Evolutionary conservation across 1,139 yeast species (phyloP).

Genomic region (Zhuliangozyma parablackwelliae): DNA sequence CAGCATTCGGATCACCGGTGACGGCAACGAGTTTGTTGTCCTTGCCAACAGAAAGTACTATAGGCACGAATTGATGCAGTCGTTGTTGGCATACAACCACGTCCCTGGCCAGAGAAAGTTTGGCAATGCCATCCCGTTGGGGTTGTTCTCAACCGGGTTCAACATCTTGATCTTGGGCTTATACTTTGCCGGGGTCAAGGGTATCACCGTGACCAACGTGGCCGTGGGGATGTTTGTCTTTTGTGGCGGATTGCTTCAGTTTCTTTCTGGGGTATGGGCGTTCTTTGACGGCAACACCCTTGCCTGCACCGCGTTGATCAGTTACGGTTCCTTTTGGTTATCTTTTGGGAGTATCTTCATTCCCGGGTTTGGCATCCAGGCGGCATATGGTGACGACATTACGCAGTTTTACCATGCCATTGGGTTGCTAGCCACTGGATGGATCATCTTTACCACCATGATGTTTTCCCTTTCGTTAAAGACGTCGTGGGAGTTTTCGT

Average conservation of each 20-base stretch:
- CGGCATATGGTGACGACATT: constrained; percentile 43
- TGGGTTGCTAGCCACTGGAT: constrained; percentile 57
- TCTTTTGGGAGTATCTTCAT: constrained; percentile 56
- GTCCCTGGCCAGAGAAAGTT: constrained; percentile 12
- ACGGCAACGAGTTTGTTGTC: constrained; percentile 4
- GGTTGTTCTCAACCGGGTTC: constrained; percentile 36
- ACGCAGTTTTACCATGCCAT: constrained; percentile 46
- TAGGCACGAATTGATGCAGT: constrained; percentile 29
- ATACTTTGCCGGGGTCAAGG: constrained; percentile 35
- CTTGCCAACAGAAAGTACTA: constrained; percentile 19
- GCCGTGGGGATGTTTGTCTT: constrained; percentile 42
- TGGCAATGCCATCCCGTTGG: constrained; percentile 62
- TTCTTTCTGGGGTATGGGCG: constrained; percentile 65
- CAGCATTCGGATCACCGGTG: constrained; percentile 1
- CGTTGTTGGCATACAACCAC: constrained; percentile 24
- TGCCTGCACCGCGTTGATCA: constrained; percentile 58
- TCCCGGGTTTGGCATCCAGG: constrained; percentile 50
- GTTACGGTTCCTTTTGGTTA: constrained; percentile 75
- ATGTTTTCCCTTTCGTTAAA: constrained; percentile 56
- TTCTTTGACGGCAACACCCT: constrained; percentile 60
- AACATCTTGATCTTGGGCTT: constrained; percentile 43
- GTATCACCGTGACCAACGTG: constrained; percentile 29
- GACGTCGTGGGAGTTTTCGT: constrained; percentile 57
- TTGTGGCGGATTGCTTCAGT: constrained; percentile 60
- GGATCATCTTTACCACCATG: constrained; percentile 59